Base-by-base conservation (phyloP, 2,329 filamentous ascomycete genomes). In the Juglanconis oblonga region DNA sequence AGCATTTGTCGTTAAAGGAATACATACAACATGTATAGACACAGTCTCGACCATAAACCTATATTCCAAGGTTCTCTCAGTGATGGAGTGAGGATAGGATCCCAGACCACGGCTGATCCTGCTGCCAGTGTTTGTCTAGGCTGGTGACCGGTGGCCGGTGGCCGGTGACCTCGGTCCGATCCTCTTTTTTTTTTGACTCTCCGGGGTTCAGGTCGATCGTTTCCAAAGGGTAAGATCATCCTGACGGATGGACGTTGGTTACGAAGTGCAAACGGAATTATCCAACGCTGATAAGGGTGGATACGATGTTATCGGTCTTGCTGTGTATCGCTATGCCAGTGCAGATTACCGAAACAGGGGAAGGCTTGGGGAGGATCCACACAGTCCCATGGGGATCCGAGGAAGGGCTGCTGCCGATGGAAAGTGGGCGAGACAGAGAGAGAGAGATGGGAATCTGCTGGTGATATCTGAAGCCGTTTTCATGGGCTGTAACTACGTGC, bases 251-350 rank as follows among this genome's bases (percentile, higher is more conserved):
- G 42, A 4, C 10, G n/a, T 29, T 36, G 24, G 32, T 50, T 40
- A 36, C 51, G 38, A 32, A 52, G 42, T 50, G 45, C 53, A 57
- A 57, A 53, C 48, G 4, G 42, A 52, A 60, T 57, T 57, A 60
- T 60, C 35, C 55, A 59, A 40, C n/a, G 17, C 29, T 48, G 58
- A 61, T 61, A 61, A 57, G 48, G 49, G 58, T 61, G 58, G 58
- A n/a, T 50, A 32, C n/a, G 4, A 13, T 32, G 10, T 8, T 33
- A 40, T 36, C 40, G 52, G 10, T 36, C n/a, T 14, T 45, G 5
- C 42, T 52, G 48, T 17, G 42, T 24, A 24, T 52, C 17, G 35
- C 42, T 31, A 13, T 53, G 32, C 13, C 14, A 17, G 44, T 17
- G 17, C 36, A 61, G 58, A 61, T 57, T 49, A 49, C 36, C 58